Conservation (phyloP, 2,329 filamentous ascomycete genomes). For the Pestalotiopsis fici region DNA sequence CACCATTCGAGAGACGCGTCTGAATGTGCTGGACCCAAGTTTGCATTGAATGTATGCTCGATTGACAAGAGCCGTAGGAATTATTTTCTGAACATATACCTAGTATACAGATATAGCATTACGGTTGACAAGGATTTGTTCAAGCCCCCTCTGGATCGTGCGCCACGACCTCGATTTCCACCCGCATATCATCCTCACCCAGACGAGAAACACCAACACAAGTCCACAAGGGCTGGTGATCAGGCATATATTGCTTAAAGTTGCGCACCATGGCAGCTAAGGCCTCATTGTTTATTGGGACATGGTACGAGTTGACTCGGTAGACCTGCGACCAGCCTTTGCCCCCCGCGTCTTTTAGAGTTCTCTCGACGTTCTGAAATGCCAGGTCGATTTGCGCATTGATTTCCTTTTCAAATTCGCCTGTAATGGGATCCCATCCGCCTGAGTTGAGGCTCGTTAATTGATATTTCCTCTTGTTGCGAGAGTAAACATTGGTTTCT, state of each 20-base stretch:
- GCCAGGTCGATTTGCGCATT: constrained; percentile 50
- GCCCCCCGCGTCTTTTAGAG: constrained; percentile 51
- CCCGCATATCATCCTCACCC: constrained; percentile 49
- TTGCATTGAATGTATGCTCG: too few relatives aligned
- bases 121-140: too few relatives aligned
- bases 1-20: too few relatives aligned
- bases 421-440: constrained; percentile 30
- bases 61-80: too few relatives aligned
- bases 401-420: constrained; percentile 33
- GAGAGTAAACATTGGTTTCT: not conserved
- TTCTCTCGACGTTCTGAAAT: constrained; percentile 56
- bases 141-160: not conserved
- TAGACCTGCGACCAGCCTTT: constrained; percentile 59
- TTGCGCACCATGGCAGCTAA: constrained; percentile 43
- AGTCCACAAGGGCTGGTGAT: constrained; percentile 56
- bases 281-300: constrained; percentile 38
- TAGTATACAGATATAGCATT: too few relatives aligned
- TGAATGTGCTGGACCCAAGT: too few relatives aligned
- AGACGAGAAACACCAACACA: constrained; percentile 49
- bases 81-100: too few relatives aligned
- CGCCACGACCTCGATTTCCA: constrained; percentile 60
- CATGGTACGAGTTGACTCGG: constrained; percentile 46
- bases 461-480: not conserved
- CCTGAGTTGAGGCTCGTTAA: constrained; percentile 17
- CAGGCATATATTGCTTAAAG: constrained; percentile 50